These are phyloP conservation scores for Neospermospora avenae DNA, from an alignment of 2,329 filamentous ascomycete genomes.

Conservation along the genomic window DNA sequence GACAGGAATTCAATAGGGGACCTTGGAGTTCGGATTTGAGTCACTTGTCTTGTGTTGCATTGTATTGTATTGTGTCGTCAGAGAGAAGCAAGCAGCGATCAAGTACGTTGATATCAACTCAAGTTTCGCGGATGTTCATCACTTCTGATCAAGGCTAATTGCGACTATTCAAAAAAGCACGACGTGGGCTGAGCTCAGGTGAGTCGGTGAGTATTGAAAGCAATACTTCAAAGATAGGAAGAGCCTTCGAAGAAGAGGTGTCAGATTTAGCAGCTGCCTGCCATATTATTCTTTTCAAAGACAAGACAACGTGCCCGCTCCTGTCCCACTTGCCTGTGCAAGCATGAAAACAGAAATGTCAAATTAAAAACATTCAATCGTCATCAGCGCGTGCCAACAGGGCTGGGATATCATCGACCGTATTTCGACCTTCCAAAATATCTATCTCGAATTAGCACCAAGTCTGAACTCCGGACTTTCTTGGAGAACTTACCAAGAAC, in stretches of 20 bases:
- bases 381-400: slow-evolving; percentile 39
- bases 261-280: neutral
- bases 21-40: no score
- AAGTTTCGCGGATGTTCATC: no score
- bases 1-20: no score
- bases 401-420: slow-evolving; percentile 76
- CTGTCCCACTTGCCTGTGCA: neutral
- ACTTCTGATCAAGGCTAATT: no score
- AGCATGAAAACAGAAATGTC: neutral
- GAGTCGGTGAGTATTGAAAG: no score
- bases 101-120: no score
- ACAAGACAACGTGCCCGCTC: no score
- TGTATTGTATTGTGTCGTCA: no score
- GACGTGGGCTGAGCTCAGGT: neutral
- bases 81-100: no score
- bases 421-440: slow-evolving; percentile 68
- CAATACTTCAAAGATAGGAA: neutral
- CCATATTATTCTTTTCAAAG: neutral
- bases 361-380: neutral
- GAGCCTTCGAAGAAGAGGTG: neutral
- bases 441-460: slow-evolving; percentile 40
- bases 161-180: no score
- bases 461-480: neutral
- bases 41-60: no score
- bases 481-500: slow-evolving; percentile 52